Conservation (phyloP, 2,329 filamentous ascomycete genomes). For the Coleophoma cylindrospora region DNA sequence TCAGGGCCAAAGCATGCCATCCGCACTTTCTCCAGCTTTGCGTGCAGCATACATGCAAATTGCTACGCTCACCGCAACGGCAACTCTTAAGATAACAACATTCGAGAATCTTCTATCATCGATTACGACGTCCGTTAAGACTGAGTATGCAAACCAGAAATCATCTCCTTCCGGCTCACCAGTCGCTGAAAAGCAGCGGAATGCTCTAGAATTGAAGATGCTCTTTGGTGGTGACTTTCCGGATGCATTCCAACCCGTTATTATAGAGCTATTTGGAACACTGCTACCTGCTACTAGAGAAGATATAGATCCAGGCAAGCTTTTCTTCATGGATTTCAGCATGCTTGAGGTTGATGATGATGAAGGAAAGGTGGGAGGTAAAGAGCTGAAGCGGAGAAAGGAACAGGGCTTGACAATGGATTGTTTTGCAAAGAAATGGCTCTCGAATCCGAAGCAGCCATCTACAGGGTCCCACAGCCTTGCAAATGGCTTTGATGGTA, state of each 20-base stretch:
- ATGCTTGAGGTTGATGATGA: conserved; percentile 26
- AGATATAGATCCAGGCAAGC: conserved; percentile 26
- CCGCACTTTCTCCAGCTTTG: conserved; percentile 16
- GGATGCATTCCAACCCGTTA: conserved; percentile 23
- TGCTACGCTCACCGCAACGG: conserved; percentile 19
- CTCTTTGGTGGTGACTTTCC: conserved; percentile 25
- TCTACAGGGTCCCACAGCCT: neutral
- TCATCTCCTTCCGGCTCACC: conserved; percentile 12
- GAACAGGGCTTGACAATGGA: conserved; percentile 20
- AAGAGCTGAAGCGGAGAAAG: conserved; percentile 10
- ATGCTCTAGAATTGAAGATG: conserved; percentile 25
- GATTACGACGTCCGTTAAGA: conserved; percentile 19
- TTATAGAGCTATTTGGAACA: conserved; percentile 21
- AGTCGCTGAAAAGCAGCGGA: conserved; percentile 17
- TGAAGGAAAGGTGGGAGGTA: conserved; percentile 1
- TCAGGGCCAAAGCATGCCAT: neutral
- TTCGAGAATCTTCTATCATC: conserved; percentile 23
- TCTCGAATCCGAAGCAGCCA: conserved; percentile 15
- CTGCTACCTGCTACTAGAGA: conserved; percentile 18
- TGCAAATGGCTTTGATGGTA: neutral
- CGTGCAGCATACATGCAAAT: conserved; percentile 24
- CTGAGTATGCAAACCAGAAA: conserved; percentile 15
- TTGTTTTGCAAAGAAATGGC: conserved; percentile 24
- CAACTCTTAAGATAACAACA: conserved; percentile 23
- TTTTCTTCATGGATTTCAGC: conserved; percentile 28